Percentiles rank a stretch among this genome's conserved stretches.
Conservation (phyloP, 176 grass and related monocot species). For the Panicum miliaceum region DNA sequence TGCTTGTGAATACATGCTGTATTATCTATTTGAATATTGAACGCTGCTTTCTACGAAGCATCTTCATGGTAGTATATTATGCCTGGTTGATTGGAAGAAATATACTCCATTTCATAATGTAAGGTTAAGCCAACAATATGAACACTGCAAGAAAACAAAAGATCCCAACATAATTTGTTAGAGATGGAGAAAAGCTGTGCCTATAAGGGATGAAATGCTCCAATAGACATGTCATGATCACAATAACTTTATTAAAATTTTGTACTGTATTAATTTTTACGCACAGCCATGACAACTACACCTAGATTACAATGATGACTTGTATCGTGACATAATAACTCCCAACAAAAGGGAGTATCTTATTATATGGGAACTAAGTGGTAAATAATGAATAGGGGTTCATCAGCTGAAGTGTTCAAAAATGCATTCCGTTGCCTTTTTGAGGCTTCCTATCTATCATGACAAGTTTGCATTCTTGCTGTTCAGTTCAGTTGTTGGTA, state of each 20-base stretch:
- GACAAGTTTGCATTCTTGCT: slow-evolving; percentile 20
- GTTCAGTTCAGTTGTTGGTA: slow-evolving; percentile 34
- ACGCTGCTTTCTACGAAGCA: slow-evolving; percentile 22
- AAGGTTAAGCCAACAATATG: background rate
- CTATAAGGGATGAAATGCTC: background rate
- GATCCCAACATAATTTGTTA: background rate
- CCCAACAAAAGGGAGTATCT: background rate
- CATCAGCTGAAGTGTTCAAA: background rate
- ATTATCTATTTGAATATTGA: slow-evolving; percentile 24
- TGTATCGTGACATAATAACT: background rate
- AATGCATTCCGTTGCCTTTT: slow-evolving; percentile 19
- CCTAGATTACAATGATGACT: background rate
- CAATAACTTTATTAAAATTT: no score
- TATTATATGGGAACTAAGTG: background rate
- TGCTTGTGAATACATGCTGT: slow-evolving; percentile 9
- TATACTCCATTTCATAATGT: background rate
- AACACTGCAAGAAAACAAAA: background rate
- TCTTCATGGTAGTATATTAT: background rate
- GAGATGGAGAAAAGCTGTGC: background rate
- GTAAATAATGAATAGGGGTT: background rate
- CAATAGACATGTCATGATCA: background rate
- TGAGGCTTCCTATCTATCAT: slow-evolving; percentile 8
- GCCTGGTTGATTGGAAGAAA: slow-evolving; percentile 17
- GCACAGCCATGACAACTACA: background rate
- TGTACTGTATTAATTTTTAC: background rate